These are phyloP conservation scores for Thelonectria discophora DNA, from an alignment of 2,329 filamentous ascomycete genomes.

Conservation along the genomic window DNA sequence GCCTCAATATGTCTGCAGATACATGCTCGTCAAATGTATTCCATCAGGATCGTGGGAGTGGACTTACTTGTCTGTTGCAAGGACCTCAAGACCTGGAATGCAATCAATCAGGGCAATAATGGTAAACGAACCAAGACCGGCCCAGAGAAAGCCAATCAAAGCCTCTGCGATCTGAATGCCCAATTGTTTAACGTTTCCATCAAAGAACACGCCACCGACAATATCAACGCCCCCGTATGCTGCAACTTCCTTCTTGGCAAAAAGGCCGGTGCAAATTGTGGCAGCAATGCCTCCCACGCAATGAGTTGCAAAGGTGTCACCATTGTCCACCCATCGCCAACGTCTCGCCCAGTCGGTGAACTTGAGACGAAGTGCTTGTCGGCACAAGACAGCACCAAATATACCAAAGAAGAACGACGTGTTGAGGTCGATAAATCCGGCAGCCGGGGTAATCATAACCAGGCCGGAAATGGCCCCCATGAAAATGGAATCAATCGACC, in stretches of 20 bases:
- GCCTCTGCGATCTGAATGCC: conserved; percentile 27
- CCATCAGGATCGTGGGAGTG: too few species aligned
- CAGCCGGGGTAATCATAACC: conserved; percentile 61
- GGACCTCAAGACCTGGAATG: conserved; percentile 29
- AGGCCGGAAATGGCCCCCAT: conserved; percentile 62
- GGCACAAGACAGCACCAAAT: conserved; percentile 55
- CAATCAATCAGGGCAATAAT: conserved; percentile 32
- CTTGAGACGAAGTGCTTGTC: conserved; percentile 48
- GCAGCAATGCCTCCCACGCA: conserved; percentile 29
- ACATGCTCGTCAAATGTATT: background rate
- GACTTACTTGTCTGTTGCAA: conserved; percentile 29
- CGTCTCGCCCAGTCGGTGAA: conserved; percentile 25
- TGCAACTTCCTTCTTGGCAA: conserved; percentile 30
- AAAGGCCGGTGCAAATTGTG: conserved; percentile 28
- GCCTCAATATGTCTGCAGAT: conserved; percentile 20
- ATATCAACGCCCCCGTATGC: conserved; percentile 30
- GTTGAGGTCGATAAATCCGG: conserved; percentile 56
- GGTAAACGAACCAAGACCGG: conserved; percentile 20
- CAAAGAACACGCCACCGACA: conserved; percentile 29
- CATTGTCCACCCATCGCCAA: conserved; percentile 31
- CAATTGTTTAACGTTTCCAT: conserved; percentile 28
- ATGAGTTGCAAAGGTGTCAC: conserved; percentile 31
- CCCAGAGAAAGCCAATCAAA: conserved; percentile 24
- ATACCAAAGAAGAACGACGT: conserved; percentile 60
- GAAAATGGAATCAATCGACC: conserved; percentile 60